Conservation (phyloP, 2,329 filamentous ascomycete genomes). For the Alternaria triticina region DNA sequence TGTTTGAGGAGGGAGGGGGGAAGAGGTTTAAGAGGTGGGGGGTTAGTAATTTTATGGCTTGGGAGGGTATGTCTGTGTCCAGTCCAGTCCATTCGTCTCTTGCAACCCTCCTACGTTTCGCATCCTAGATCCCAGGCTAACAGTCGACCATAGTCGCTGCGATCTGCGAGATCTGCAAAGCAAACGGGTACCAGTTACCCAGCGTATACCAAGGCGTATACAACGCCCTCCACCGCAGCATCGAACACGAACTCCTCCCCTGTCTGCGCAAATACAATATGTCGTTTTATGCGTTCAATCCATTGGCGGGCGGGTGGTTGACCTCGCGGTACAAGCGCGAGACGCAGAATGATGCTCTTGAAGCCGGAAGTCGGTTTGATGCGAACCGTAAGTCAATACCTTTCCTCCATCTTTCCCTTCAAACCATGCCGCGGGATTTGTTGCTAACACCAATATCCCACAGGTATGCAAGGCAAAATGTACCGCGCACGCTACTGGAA, state of each 20-base stretch:
- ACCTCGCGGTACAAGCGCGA: constrained; percentile 27
- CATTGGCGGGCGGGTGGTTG: constrained; percentile 25
- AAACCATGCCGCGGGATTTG: too few relatives aligned
- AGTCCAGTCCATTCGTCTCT: neutral
- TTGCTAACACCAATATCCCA: constrained; percentile 41
- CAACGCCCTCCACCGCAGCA: constrained; percentile 22
- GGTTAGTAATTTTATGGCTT: constrained; percentile 54
- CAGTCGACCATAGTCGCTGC: constrained; percentile 46
- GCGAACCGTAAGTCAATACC: neutral
- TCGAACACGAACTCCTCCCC: constrained; percentile 29
- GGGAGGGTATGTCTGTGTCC: constrained; percentile 1
- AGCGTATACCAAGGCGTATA: constrained; percentile 54
- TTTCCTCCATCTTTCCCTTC: too few relatives aligned
- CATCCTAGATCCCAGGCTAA: neutral
- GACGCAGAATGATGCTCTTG: constrained; percentile 56
- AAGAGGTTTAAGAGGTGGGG: constrained; percentile 53
- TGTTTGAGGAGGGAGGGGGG: constrained; percentile 51
- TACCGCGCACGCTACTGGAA: constrained; percentile 52
- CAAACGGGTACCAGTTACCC: constrained; percentile 52
- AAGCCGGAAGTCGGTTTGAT: constrained; percentile 48
- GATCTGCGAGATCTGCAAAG: constrained; percentile 54
- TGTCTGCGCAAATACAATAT: constrained; percentile 26
- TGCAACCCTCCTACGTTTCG: too few relatives aligned
- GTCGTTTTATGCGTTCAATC: constrained; percentile 25
- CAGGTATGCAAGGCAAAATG: constrained; percentile 47